A percentile compares a stretch with the other conserved stretches of the same genome.
Evolutionary conservation across 164 flowering plant species (phyloP).

Genomic region (Vitis rotundifolia): DNA sequence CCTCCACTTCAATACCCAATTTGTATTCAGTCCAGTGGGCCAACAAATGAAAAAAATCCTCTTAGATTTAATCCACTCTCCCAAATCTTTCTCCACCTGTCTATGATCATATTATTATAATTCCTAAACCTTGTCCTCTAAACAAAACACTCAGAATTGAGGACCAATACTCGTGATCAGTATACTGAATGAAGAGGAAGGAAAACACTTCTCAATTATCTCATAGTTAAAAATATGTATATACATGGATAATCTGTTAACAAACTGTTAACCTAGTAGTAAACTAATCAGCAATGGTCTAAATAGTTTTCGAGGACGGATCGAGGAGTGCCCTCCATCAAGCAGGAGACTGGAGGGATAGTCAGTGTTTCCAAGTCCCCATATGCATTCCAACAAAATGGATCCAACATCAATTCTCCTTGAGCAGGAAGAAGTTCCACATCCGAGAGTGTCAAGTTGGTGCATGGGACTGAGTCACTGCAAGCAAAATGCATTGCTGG

Average conservation of each 20-base stretch:
- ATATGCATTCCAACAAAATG: slow-evolving; percentile 89
- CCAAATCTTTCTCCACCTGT: too few species aligned
- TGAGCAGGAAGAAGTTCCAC: slow-evolving; percentile 65
- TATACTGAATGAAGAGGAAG: too few species aligned
- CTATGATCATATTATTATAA: too few species aligned
- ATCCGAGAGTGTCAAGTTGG: slow-evolving; percentile 59
- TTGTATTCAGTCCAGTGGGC: too few species aligned
- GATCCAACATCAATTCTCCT: slow-evolving; percentile 41
- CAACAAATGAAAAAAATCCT: too few species aligned
- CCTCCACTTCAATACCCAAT: slow-evolving; percentile 11
- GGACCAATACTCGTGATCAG: too few species aligned
- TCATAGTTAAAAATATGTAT: background rate
- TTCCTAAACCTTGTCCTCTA: too few species aligned
- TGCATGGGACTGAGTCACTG: slow-evolving; percentile 80
- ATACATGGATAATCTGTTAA: background rate
- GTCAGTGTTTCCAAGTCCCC: slow-evolving; percentile 53
- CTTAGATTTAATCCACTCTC: too few species aligned
- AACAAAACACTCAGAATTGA: too few species aligned
- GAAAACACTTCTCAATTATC: slow-evolving; percentile 1
- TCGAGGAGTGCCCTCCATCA: background rate
- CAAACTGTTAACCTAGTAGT: background rate
- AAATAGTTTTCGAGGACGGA: slow-evolving; percentile 28
- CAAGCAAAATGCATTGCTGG: slow-evolving; percentile 79
- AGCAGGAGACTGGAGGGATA: slow-evolving; percentile 49
- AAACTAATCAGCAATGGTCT: slow-evolving; percentile 29